A percentile compares a stretch with the other conserved stretches of the same genome.
These are phyloP conservation scores for Solidago caesia DNA, from an alignment of 129 eudicot genomes.

Conservation along the genomic window DNA sequence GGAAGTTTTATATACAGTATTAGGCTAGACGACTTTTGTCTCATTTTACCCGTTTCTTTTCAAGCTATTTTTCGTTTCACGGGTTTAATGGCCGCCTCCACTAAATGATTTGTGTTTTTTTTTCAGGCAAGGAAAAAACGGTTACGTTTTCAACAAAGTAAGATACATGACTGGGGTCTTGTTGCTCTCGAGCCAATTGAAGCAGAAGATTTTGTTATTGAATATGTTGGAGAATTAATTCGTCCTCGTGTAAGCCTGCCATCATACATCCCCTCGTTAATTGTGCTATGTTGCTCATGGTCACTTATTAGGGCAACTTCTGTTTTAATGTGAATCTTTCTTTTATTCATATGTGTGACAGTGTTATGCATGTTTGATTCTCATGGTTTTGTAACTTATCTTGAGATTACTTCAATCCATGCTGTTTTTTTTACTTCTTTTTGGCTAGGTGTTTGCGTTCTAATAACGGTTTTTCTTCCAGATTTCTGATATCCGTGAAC, in stretches of 20 bases:
- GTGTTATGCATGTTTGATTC: background rate
- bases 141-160: slow-evolving; percentile 88
- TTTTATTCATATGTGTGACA: background rate
- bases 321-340: background rate
- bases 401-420: background rate
- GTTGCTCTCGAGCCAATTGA: slow-evolving; percentile 95
- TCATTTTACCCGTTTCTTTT: background rate
- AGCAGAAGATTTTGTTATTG: slow-evolving; percentile 97
- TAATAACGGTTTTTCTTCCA: slow-evolving; percentile 25
- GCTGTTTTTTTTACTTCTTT: slow-evolving; percentile 1
- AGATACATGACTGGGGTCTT: slow-evolving; percentile 99
- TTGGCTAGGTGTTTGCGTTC: background rate
- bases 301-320: background rate
- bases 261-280: background rate
- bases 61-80: background rate
- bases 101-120: slow-evolving; percentile 7
- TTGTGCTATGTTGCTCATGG: slow-evolving; percentile 3
- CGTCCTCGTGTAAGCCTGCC: slow-evolving; percentile 71
- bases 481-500: slow-evolving; percentile 97
- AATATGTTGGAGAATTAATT: slow-evolving; percentile 94
- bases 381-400: slow-evolving; percentile 5
- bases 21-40: background rate
- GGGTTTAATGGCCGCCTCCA: background rate
- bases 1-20: background rate
- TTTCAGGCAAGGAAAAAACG: slow-evolving; percentile 92